phyloP scores from a whole-genome alignment of 805 yeast genomes.

The Kuraishia hungarica region DNA sequence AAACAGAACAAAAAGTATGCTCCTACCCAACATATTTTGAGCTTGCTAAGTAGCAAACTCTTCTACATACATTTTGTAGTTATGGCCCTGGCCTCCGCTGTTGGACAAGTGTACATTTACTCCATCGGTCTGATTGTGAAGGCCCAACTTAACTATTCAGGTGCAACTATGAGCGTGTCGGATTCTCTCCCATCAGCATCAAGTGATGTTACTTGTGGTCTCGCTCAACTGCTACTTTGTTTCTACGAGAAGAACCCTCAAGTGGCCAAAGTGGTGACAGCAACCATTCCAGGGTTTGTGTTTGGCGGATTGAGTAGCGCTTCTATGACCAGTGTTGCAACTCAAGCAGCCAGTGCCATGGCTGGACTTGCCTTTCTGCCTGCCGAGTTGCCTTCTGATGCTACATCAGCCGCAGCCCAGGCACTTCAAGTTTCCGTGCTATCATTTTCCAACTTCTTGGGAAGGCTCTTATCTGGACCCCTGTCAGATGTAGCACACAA shows the following conservation, averaged over 20 bases:
- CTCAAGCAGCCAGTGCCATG: background rate
- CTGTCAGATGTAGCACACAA: conserved; percentile 52
- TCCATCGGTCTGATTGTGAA: conserved; percentile 68
- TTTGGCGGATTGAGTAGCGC: background rate
- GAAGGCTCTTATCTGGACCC: conserved; percentile 59
- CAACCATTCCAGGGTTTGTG: background rate
- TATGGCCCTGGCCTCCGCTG: conserved; percentile 50
- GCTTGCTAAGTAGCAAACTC: conserved; percentile 19
- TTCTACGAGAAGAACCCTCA: background rate
- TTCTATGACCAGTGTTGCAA: conserved; percentile 1
- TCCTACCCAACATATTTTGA: conserved; percentile 14
- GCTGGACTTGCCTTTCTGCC: background rate
- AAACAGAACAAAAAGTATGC: conserved; percentile 6
- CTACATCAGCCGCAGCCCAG: conserved; percentile 41
- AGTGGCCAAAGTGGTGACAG: background rate
- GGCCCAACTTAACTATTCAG: conserved; percentile 23
- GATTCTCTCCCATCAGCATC: background rate
- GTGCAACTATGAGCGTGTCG: background rate
- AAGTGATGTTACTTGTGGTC: background rate
- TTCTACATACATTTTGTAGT: conserved; percentile 46
- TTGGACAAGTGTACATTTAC: conserved; percentile 67
- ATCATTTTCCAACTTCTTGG: conserved; percentile 57
- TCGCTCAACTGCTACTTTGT: background rate
- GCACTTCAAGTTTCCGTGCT: conserved; percentile 65
- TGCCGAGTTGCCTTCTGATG: conserved; percentile 7